A percentile compares a stretch with the other conserved stretches of the same genome.
These are phyloP conservation scores for Stromatinia cepivora DNA, from an alignment of 2,329 filamentous ascomycete genomes.

Conservation along the genomic window DNA sequence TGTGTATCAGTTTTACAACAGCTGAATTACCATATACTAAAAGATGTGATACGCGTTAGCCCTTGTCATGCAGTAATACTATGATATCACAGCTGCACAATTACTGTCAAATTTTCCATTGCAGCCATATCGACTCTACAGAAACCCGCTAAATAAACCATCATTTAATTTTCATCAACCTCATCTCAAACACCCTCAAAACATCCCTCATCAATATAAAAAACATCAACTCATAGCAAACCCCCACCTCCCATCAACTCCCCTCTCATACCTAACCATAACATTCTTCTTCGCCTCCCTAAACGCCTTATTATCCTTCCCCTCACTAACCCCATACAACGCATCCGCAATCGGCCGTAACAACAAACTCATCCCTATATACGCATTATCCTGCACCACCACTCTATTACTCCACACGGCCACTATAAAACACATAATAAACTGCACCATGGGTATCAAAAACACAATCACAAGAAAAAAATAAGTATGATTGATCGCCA, in stretches of 20 bases:
- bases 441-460: constrained; percentile 32
- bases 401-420: constrained; percentile 36
- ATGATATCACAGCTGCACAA: background rate
- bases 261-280: constrained; percentile 35
- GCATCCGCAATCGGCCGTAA: constrained; percentile 38
- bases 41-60: background rate
- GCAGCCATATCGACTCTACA: too few species aligned
- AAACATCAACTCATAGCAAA: constrained; percentile 30
- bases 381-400: constrained; percentile 34
- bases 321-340: constrained; percentile 33
- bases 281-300: constrained; percentile 33
- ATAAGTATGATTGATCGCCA: constrained; percentile 47
- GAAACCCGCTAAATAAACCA: background rate
- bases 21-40: background rate
- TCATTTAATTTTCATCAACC: background rate
- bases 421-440: constrained; percentile 33
- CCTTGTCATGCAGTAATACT: rapidly evolving
- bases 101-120: background rate
- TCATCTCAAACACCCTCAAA: too few species aligned
- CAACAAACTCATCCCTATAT: constrained; percentile 36
- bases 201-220: background rate
- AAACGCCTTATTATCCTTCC: constrained; percentile 32
- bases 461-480: constrained; percentile 47
- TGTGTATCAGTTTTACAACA: background rate
- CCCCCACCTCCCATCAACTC: constrained; percentile 30